These are phyloP conservation scores for Aspergillus nanangensis DNA, from an alignment of 495 filamentous ascomycete species.

Conservation along the genomic window DNA sequence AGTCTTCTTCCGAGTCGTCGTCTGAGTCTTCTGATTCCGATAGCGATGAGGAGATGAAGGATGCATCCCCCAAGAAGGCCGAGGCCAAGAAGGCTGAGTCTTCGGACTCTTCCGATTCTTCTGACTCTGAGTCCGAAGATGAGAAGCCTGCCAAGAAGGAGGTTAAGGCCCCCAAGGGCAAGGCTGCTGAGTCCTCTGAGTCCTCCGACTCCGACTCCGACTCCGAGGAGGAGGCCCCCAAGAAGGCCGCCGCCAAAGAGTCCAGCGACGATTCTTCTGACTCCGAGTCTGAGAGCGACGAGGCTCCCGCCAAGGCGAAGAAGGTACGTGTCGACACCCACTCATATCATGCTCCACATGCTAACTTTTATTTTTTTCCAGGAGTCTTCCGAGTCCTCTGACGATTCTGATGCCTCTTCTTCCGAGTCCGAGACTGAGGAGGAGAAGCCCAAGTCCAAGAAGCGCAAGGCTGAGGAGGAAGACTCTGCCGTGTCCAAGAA, in stretches of 20 bases:
- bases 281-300: conserved; percentile 42
- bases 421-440: conserved; percentile 49
- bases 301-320: conserved; percentile 32
- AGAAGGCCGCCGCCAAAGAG: conserved; percentile 34
- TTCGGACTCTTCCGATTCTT: conserved; percentile 17
- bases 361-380: conserved; percentile 3
- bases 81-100: conserved; percentile 17
- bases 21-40: conserved; percentile 31
- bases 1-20: conserved; percentile 33
- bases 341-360: not conserved
- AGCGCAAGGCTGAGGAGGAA: conserved; percentile 83
- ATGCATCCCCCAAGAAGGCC: conserved; percentile 20
- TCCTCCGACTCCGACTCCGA: conserved; percentile 8
- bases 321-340: conserved; percentile 20
- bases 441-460: conserved; percentile 60
- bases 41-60: conserved; percentile 28
- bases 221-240: conserved; percentile 26
- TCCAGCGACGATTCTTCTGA: conserved; percentile 44
- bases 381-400: conserved; percentile 23
- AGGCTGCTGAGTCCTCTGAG: conserved; percentile 9
- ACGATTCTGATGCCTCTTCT: conserved; percentile 27
- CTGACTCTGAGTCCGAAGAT: conserved; percentile 22
- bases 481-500: conserved; percentile 69
- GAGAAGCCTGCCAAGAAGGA: conserved; percentile 29
- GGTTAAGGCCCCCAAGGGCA: conserved; percentile 6